These are phyloP conservation scores for Cetraspora pellucida DNA, from an alignment of 192 early-diverging fungal species.

Conservation along the genomic window DNA sequence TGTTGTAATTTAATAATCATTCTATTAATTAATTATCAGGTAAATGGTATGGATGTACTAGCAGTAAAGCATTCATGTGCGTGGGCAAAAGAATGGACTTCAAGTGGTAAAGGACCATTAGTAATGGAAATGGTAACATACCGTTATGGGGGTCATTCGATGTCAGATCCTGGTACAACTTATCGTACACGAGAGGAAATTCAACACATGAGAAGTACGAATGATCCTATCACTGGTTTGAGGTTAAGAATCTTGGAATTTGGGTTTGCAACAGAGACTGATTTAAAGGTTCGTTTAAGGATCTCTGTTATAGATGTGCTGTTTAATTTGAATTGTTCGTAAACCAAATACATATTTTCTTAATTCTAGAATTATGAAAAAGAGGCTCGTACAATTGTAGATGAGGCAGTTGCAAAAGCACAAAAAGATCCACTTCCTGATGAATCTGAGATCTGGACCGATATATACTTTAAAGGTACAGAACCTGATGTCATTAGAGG, in stretches of 20 bases:
- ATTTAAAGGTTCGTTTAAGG: constrained; percentile 67
- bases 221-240: constrained; percentile 91
- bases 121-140: constrained; percentile 97
- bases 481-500: constrained; percentile 78
- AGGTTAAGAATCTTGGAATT: constrained; percentile 80
- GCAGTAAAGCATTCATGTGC: constrained; percentile 86
- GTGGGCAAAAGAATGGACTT: constrained; percentile 84
- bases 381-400: constrained; percentile 82
- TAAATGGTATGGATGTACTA: constrained; percentile 93
- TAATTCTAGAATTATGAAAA: constrained; percentile 73
- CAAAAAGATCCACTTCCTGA: constrained; percentile 79
- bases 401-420: constrained; percentile 81
- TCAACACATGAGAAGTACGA: constrained; percentile 94
- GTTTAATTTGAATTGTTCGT: not conserved
- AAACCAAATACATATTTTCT: not conserved
- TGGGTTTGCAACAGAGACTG: constrained; percentile 76
- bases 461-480: constrained; percentile 82
- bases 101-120: constrained; percentile 84
- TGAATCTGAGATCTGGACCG: constrained; percentile 69
- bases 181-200: constrained; percentile 99
- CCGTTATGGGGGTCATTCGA: constrained; percentile 99
- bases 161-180: constrained; percentile 99
- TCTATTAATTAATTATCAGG: constrained; percentile 42
- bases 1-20: not conserved
- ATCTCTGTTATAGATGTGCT: not conserved